These are phyloP conservation scores for Auriscalpium microsporum DNA, from an alignment of 768 basidiomycete species.

Conservation along the genomic window DNA sequence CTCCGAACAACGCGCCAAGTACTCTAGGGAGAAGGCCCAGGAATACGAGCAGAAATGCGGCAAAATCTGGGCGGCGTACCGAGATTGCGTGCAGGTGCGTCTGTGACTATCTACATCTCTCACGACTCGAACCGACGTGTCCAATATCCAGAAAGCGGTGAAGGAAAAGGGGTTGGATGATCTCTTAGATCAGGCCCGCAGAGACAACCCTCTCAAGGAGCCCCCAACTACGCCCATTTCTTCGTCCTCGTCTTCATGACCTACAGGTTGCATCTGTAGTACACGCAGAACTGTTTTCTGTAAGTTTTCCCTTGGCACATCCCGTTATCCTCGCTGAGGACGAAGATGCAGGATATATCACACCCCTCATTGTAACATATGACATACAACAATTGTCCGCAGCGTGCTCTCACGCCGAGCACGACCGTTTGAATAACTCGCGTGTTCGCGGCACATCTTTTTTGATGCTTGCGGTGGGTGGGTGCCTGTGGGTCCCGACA, in stretches of 20 bases:
- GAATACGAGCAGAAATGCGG: constrained; percentile 87
- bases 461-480: too few relatives aligned
- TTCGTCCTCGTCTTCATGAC: constrained; percentile 6
- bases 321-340: too few relatives aligned
- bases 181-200: constrained; percentile 63
- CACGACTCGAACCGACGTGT: background rate
- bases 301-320: too few relatives aligned
- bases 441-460: too few relatives aligned
- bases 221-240: constrained; percentile 35
- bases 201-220: constrained; percentile 40
- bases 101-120: background rate
- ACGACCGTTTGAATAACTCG: too few relatives aligned
- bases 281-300: too few relatives aligned
- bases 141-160: constrained; percentile 54
- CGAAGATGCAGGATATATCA: too few relatives aligned
- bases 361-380: too few relatives aligned
- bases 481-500: too few relatives aligned
- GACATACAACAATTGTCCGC: too few relatives aligned
- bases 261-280: background rate
- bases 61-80: constrained; percentile 72
- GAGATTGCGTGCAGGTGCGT: constrained; percentile 74
- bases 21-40: constrained; percentile 71
- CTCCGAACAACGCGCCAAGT: constrained; percentile 43
- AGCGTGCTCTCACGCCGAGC: too few relatives aligned
- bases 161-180: constrained; percentile 69